A percentile compares a stretch with the other conserved stretches of the same genome.
Evolutionary conservation across 2,329 filamentous ascomycete genomes (phyloP).

Genomic region (Parafenestella ontariensis): DNA sequence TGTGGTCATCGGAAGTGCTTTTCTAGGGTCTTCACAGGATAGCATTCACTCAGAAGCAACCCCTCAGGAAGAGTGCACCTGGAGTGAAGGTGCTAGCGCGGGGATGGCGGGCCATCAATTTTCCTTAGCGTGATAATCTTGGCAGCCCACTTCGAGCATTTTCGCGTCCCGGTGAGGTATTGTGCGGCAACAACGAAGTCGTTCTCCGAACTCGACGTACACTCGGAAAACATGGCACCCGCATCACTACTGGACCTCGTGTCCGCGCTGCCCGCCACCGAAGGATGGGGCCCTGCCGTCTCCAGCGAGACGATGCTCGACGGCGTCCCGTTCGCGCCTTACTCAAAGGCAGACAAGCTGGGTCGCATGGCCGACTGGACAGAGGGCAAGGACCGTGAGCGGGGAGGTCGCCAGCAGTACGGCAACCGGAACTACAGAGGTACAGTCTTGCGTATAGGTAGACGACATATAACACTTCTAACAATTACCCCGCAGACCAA

Average conservation of each 20-base stretch:
- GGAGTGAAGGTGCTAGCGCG: conserved; percentile 4
- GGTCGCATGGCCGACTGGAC: conserved; percentile 99
- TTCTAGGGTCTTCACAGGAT: too few species aligned
- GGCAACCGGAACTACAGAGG: conserved; percentile 87
- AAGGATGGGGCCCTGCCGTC: conserved; percentile 80
- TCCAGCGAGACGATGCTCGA: conserved; percentile 87
- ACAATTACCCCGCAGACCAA: conserved; percentile 69
- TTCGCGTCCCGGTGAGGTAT: conserved; percentile 17
- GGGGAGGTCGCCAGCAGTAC: conserved; percentile 86
- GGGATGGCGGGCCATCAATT: conserved; percentile 18
- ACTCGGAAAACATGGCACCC: conserved; percentile 52
- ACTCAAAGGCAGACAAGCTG: conserved; percentile 98
- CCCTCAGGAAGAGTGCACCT: too few species aligned
- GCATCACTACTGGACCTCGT: conserved; percentile 58
- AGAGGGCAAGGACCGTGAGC: conserved; percentile 81
- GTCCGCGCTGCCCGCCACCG: conserved; percentile 53
- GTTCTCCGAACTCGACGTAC: conserved; percentile 12
- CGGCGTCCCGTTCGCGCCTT: conserved; percentile 95
- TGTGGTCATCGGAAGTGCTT: not conserved
- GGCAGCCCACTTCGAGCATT: conserved; percentile 27
- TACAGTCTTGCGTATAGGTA: conserved; percentile 47
- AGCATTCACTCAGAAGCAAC: too few species aligned
- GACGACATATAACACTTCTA: conserved; percentile 5
- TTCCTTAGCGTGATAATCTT: conserved; percentile 21
- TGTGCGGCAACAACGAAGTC: conserved; percentile 23